Evolutionary conservation across 179 eudicot species (phyloP), one percentile per base, ranked within the genome.

Genomic region (Actinidia arguta): DNA sequence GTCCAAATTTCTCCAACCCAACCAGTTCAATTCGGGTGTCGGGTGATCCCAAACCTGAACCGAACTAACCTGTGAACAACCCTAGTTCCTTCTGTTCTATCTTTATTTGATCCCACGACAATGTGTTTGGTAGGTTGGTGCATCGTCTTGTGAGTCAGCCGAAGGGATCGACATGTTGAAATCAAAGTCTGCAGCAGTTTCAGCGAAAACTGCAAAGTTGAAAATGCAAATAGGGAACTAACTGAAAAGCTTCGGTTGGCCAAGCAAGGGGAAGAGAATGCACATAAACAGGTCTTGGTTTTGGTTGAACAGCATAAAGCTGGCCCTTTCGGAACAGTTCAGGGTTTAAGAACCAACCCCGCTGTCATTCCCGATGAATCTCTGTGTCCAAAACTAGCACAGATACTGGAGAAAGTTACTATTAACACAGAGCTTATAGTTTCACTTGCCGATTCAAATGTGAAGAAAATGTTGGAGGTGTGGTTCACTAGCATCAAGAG

Each of bases 301-400:
- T 83, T 85, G 83, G 91, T 92, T 42, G 76, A 90, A 83, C 96
- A 92, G 50, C 91, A 88, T 17, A 96, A 93, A 86, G 95, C 93
- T 27, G 99, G 98, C 64, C 93, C 95, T 56, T 94, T 96, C 79
- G 98, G 99, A 81, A 90, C 93, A 13, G 96, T 96, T 83, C 93
- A 96, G 89, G 85, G 92, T 80, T 82, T 93, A 61, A 96, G 96
- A 86, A 95, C 96, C 42, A 93, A 90, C 85, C 99, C 99, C 9
- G 86, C 94, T 56, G 90, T 96, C 59, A 69, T 85, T 27, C 98
- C 98, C 16, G 94, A 95, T 86, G 95, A 95, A 78, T 89, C 93
- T 8, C 91, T 92, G 59, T 95, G 95, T 88, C 98, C 93, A 14
- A 91, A 98, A 85, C 87, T 96, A 76, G 98, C 95, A 13, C 92